Base-by-base conservation (phyloP, 2,329 filamentous ascomycete genomes). In the Nemania diffusa region DNA sequence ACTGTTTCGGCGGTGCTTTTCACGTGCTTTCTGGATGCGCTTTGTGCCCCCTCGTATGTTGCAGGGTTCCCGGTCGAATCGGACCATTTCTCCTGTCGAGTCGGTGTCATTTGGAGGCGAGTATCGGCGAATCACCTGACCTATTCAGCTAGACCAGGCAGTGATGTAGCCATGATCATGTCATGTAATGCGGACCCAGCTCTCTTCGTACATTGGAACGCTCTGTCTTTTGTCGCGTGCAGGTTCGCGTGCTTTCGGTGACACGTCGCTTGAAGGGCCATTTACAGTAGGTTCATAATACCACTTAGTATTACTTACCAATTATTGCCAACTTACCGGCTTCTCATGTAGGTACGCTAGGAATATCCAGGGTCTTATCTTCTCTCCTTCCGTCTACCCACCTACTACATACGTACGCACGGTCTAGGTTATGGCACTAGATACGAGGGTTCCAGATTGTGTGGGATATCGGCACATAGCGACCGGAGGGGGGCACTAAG, bases 11-110 rank as follows among this genome's bases (percentile, higher is more conserved):
- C 24, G 11, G 22, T 27, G 46, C 22, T 50, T 27, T 27, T 50
- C 46, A 50, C 46, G 26, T 50, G 46, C 46, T 50, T 27, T 27
- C n/a, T 20, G 46, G 13, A 7, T 9, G 2, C 46, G 8, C 46
- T 42, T 50, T 3, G 46, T 26, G 11, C 46, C 46, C 42, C 46
- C 46, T 50, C 46, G 46, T 50, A 50, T 50, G n/a, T 50, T 27
- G 20, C 24, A 24, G 46, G 46, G 40, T 44, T 50, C 46, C 24
- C 22, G 46, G 46, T 50, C 20, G 46, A 17, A 44, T 50, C 46
- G 46, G 46, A 15, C 46, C 46, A 26, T 17, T 2, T 20, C 46
- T 50, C 46, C 46, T 27, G 22, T 27, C 6, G 22, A 50, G 22
- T 50, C 46, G 46, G 20, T 50, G 46, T 27, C 46, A 50, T 50